Evolutionary conservation across 192 early-diverging fungal genomes (phyloP).

Genomic region (Coemansia sp.): DNA sequence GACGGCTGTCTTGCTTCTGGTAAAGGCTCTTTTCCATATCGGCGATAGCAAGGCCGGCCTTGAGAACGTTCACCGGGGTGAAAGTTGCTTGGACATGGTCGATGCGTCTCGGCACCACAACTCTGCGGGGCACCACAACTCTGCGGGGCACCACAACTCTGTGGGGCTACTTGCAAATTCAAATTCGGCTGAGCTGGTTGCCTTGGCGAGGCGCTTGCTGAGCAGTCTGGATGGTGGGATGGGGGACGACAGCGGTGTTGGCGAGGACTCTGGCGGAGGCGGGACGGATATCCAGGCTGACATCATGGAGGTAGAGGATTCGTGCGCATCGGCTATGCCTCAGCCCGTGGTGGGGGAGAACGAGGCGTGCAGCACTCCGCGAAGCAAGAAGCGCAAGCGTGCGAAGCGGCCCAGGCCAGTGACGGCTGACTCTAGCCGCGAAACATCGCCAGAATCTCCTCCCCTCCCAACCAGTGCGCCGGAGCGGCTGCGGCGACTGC

Average conservation of each 20-base stretch:
- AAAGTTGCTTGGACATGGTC: background rate
- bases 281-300: background rate
- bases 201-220: background rate
- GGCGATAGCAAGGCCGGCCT: background rate
- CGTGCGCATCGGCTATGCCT: background rate
- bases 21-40: background rate
- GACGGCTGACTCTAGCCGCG: background rate
- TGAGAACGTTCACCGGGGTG: background rate
- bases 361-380: background rate
- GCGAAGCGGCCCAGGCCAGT: background rate
- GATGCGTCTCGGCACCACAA: background rate
- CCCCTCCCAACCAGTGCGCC: background rate
- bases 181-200: background rate
- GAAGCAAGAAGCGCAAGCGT: constrained; percentile 23
- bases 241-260: background rate
- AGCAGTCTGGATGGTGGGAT: background rate
- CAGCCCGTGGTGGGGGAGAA: background rate
- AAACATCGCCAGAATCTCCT: background rate
- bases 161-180: too few relatives aligned
- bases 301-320: background rate
- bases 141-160: too few relatives aligned
- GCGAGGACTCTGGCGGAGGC: background rate
- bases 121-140: background rate
- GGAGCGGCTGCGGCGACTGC: constrained; percentile 11
- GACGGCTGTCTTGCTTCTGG: background rate